Conservation (phyloP, 305 asterid species). For the Fraxinus platypoda region DNA sequence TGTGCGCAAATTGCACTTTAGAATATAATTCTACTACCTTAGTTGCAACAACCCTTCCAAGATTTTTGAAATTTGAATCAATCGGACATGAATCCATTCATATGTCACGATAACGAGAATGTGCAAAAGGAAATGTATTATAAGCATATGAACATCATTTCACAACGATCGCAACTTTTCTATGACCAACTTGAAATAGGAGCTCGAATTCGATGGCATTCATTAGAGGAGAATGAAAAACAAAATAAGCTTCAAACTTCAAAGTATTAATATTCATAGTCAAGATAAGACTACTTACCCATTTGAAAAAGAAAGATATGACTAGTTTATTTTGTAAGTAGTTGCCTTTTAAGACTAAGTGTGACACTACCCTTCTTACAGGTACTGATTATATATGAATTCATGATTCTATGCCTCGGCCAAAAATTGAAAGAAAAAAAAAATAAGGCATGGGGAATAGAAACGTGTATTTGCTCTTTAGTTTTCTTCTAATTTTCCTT, state of each 20-base stretch:
- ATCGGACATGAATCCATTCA: too few relatives aligned
- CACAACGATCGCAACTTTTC: too few relatives aligned
- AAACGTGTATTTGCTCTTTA: neutral
- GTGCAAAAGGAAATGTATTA: neutral
- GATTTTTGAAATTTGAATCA: too few relatives aligned
- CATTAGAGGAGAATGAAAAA: neutral
- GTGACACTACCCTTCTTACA: neutral
- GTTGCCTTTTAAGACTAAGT: neutral
- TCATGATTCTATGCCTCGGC: neutral
- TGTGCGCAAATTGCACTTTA: neutral
- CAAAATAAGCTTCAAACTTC: neutral
- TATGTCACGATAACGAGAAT: neutral
- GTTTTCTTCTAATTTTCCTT: neutral
- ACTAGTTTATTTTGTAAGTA: neutral
- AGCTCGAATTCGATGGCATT: neutral
- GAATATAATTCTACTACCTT: neutral
- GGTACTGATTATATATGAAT: neutral
- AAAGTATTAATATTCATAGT: neutral
- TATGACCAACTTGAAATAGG: neutral
- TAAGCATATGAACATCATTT: neutral
- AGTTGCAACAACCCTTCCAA: neutral
- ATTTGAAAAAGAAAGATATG: neutral
- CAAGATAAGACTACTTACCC: neutral
- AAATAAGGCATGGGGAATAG: neutral
- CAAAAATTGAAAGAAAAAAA: neutral